Conservation (phyloP, 352 stramenopile species). For the Stephanocyclus meneghinianus region DNA sequence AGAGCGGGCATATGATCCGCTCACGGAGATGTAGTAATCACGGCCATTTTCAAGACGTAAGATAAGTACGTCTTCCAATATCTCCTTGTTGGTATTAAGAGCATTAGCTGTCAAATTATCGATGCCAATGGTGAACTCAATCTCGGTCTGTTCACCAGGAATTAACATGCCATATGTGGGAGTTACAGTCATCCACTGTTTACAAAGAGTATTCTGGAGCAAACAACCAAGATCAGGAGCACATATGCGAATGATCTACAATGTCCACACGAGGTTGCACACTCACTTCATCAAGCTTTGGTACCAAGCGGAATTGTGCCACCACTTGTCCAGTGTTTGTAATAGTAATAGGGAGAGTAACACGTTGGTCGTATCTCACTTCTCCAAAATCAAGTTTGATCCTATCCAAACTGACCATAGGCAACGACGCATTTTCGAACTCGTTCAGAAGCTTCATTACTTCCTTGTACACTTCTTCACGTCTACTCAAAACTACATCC, state of each 20-base stretch:
- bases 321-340: constrained; percentile 91
- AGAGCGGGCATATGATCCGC: constrained; percentile 88
- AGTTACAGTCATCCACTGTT: constrained; percentile 89
- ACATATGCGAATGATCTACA: neutral
- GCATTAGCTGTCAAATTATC: constrained; percentile 87
- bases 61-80: constrained; percentile 95
- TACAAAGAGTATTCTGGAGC: constrained; percentile 84
- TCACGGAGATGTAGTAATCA: constrained; percentile 94
- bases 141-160: constrained; percentile 83
- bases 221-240: neutral
- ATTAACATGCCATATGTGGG: constrained; percentile 87
- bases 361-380: constrained; percentile 78
- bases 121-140: constrained; percentile 90
- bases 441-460: constrained; percentile 93
- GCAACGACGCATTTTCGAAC: constrained; percentile 94
- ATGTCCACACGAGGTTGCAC: neutral
- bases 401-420: constrained; percentile 87
- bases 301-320: constrained; percentile 90
- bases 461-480: constrained; percentile 89
- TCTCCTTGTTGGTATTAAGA: constrained; percentile 88
- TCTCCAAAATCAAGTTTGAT: constrained; percentile 82
- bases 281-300: constrained; percentile 80
- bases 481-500: constrained; percentile 89
- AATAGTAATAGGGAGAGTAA: constrained; percentile 73
- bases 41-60: constrained; percentile 93